These are phyloP conservation scores for Ilyonectria destructans DNA, from an alignment of 2,329 filamentous ascomycete species.

Conservation along the genomic window DNA sequence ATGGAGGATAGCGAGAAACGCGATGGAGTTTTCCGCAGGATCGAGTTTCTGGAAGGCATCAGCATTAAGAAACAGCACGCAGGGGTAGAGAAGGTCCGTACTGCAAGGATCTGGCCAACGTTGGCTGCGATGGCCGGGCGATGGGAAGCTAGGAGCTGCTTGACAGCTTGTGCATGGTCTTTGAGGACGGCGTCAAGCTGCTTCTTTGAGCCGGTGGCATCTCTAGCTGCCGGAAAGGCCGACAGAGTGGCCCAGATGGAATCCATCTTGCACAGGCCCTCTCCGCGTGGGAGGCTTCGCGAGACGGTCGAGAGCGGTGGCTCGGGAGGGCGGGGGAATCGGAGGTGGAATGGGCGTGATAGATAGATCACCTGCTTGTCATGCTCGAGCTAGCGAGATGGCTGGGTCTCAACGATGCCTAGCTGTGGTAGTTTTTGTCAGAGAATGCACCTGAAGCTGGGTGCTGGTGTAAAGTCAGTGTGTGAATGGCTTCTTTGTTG, in stretches of 20 bases:
- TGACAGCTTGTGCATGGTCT: constrained; percentile 58
- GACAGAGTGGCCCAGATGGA: constrained; percentile 53
- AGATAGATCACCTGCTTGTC: constrained; percentile 18
- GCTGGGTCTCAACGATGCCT: background rate
- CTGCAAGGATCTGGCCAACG: constrained; percentile 60
- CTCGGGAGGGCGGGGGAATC: constrained; percentile 32
- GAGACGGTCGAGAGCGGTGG: constrained; percentile 18
- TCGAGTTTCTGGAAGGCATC: constrained; percentile 60
- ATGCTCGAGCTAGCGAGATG: constrained; percentile 9
- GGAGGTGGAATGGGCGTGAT: constrained; percentile 26
- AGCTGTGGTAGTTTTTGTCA: background rate
- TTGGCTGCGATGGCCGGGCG: constrained; percentile 52
- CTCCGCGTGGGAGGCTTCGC: constrained; percentile 21
- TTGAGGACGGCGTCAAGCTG: constrained; percentile 60
- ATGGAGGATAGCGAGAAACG: constrained; percentile 66
- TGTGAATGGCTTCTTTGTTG: constrained; percentile 5
- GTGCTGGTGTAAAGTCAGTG: background rate
- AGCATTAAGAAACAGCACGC: constrained; percentile 26
- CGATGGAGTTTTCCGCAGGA: constrained; percentile 66
- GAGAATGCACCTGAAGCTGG: background rate
- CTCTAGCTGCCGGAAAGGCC: constrained; percentile 58
- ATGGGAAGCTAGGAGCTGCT: constrained; percentile 56
- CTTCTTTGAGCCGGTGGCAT: constrained; percentile 47
- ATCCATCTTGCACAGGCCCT: constrained; percentile 51
- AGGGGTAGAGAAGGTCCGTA: constrained; percentile 38